Conservation (phyloP, 2,329 filamentous ascomycete genomes). For the Aspergillus brasiliensis region DNA sequence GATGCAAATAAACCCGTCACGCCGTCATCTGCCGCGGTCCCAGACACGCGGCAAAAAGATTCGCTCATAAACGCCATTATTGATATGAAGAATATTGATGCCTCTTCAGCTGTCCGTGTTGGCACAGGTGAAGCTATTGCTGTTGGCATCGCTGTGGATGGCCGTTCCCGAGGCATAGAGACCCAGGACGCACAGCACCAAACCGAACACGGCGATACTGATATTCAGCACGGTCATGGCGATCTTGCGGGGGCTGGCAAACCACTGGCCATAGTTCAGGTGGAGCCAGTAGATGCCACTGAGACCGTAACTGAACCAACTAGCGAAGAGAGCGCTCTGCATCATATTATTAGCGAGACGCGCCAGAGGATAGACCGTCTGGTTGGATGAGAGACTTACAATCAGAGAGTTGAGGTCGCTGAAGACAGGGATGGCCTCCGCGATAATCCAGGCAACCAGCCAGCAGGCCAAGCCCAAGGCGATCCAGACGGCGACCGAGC, state of each 20-base stretch:
- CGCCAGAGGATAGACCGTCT: not conserved
- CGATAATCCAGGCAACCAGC: slow-evolving; percentile 65
- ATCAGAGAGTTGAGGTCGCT: slow-evolving; percentile 50
- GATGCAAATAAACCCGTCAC: not conserved
- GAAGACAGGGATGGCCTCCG: slow-evolving; percentile 69
- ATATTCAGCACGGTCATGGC: slow-evolving; percentile 28
- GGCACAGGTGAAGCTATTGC: slow-evolving; percentile 29
- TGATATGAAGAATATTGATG: not conserved
- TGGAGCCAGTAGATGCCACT: slow-evolving; percentile 39
- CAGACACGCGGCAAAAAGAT: not conserved
- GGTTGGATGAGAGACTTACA: not conserved
- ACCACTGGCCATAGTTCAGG: slow-evolving; percentile 36
- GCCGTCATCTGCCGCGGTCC: not conserved
- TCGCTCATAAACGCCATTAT: slow-evolving; percentile 4
- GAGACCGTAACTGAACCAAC: slow-evolving; percentile 60
- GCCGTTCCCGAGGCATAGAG: slow-evolving; percentile 31
- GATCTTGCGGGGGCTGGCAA: slow-evolving; percentile 32
- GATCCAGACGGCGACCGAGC: slow-evolving; percentile 59
- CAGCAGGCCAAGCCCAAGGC: slow-evolving; percentile 57
- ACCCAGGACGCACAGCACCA: slow-evolving; percentile 28
- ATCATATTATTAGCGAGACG: not conserved
- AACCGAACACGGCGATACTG: slow-evolving; percentile 11
- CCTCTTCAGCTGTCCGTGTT: slow-evolving; percentile 15
- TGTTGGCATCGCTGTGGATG: slow-evolving; percentile 28
- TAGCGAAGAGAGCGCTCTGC: slow-evolving; percentile 58